Evolutionary conservation across 2,329 filamentous ascomycete species (phyloP).

Genomic region (Scorias spongiosa): DNA sequence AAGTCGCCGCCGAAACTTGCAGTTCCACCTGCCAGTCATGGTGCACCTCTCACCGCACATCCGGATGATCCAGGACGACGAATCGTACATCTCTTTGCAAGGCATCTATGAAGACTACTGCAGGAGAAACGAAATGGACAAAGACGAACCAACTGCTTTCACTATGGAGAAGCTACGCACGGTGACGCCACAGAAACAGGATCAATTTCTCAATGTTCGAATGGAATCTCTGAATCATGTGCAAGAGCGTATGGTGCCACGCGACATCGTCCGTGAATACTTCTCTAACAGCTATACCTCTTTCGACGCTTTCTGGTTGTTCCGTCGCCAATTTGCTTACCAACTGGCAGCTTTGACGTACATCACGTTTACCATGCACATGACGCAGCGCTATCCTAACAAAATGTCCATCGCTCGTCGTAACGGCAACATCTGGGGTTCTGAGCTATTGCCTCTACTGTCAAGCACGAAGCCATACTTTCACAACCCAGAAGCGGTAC

Average conservation of each 20-base stretch:
- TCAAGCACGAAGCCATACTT: slow-evolving; percentile 72
- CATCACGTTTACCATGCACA: slow-evolving; percentile 97
- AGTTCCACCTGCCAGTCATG: slow-evolving; percentile 93
- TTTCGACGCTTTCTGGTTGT: slow-evolving; percentile 93
- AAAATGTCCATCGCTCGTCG: slow-evolving; percentile 84
- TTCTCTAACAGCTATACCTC: slow-evolving; percentile 79
- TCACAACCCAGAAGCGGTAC: slow-evolving; percentile 87
- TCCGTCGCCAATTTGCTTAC: slow-evolving; percentile 92
- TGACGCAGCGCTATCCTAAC: slow-evolving; percentile 88
- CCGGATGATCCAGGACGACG: slow-evolving; percentile 87
- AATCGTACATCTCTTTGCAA: slow-evolving; percentile 86
- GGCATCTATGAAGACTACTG: slow-evolving; percentile 95
- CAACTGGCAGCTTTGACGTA: slow-evolving; percentile 90
- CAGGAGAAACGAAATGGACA: slow-evolving; percentile 67
- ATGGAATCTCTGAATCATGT: slow-evolving; percentile 91
- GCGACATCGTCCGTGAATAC: slow-evolving; percentile 68
- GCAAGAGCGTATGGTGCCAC: slow-evolving; percentile 82
- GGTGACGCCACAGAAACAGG: slow-evolving; percentile 46
- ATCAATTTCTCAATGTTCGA: slow-evolving; percentile 30
- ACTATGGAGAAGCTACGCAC: slow-evolving; percentile 86
- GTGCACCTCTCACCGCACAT: slow-evolving; percentile 90
- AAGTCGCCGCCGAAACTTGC: slow-evolving; percentile 78
- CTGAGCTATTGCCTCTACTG: slow-evolving; percentile 85
- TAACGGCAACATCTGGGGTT: slow-evolving; percentile 90
- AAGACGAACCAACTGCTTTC: slow-evolving; percentile 89